Evolutionary conservation across 2,329 filamentous ascomycete genomes (phyloP), one percentile per base, ranked within the genome.

Genomic region (Penicillium sp.): DNA sequence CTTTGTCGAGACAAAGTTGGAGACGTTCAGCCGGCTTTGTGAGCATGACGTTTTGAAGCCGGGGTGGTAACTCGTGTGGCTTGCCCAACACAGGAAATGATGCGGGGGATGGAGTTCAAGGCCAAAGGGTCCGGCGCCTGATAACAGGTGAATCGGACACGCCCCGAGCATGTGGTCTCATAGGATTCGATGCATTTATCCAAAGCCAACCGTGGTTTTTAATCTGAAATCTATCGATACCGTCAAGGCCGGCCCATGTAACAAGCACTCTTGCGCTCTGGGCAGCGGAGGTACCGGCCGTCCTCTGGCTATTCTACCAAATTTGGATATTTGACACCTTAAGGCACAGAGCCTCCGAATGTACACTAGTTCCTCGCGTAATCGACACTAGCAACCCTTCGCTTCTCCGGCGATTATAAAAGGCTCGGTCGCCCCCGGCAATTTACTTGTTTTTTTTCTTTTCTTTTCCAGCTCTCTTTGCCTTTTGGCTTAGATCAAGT

Each of bases 401-500:
- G 29, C 30, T 23, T 38, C 29, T 41, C 30, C 1, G n/a, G 7
- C 48, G 30, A 30, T 3, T 64, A 66, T 66, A 64, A 55, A 64
- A 53, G 21, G 30, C 6, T 31, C 9, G 9, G 3, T 31, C 38
- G 63, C 70, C 67, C 15, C 56, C 56, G 6, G 50, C 54, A 63
- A 76, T 76, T 71, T 61, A 83, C 83, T 86, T 85, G 85, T 75
- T 77, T 79, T 76, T 75, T 15, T 77, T 75, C 73, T 75, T 79
- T 77, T 78, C 69, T 78, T 79, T 70, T 79, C 71, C 73, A 82
- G 80, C 80, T 82, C 80, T 81, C 78, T 79, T 80, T 81, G 78
- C 82, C 81, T 82, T 84, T 84, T 79, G 80, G 87, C 87, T 91
- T 91, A 92, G 90, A 92, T 92, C 90, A 92, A 91, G 89, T 92